A percentile compares a stretch with the other conserved stretches of the same genome.
Evolutionary conservation across 176 grass and related monocot species (phyloP).

Genomic region (Avena atlantica): DNA sequence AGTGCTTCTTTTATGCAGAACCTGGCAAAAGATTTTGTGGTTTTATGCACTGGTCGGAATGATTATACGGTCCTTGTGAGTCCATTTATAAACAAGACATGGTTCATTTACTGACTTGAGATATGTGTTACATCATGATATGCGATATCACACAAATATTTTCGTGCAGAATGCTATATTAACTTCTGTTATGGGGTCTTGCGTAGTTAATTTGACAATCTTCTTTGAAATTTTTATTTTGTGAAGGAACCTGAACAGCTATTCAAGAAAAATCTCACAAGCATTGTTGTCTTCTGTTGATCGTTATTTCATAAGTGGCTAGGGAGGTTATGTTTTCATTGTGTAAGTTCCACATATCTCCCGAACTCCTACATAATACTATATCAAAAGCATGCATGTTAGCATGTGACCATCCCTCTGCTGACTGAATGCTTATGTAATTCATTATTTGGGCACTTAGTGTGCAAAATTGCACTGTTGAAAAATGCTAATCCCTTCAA

Average conservation of each 20-base stretch:
- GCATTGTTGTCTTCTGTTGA: conserved; percentile 72
- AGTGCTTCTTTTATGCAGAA: conserved; percentile 57
- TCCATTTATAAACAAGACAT: no score
- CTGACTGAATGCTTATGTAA: neutral
- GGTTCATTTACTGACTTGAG: no score
- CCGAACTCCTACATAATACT: neutral
- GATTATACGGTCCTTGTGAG: conserved; percentile 74
- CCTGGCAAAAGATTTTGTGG: conserved; percentile 90
- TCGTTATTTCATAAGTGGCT: conserved; percentile 83
- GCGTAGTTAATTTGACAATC: neutral
- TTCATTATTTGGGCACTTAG: neutral
- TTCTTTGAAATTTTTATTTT: conserved; percentile 27
- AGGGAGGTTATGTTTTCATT: conserved; percentile 81
- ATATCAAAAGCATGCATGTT: neutral
- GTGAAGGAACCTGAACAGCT: conserved; percentile 80
- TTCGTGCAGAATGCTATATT: neutral
- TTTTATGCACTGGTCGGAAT: conserved; percentile 75
- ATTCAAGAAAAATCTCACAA: conserved; percentile 89
- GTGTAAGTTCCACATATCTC: conserved; percentile 51
- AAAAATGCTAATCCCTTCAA: neutral
- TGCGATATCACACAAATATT: neutral
- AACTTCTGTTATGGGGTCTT: neutral
- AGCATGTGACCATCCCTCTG: neutral
- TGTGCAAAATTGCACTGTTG: neutral
- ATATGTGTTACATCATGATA: neutral